Base-by-base conservation (phyloP, 75 land plant species). In the Pinus tabuliformis region DNA sequence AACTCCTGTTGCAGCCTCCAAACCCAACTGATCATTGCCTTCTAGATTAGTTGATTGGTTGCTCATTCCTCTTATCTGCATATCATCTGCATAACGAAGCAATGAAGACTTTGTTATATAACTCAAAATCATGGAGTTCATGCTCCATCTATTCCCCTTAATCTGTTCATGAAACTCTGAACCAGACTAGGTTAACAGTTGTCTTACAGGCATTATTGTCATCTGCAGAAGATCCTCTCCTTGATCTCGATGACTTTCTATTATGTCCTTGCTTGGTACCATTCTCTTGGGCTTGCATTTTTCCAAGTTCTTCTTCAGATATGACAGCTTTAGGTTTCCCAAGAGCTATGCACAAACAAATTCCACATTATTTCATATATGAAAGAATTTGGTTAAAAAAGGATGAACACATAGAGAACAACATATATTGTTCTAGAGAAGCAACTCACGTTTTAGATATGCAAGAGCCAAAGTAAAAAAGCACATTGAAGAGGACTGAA, bases 261-360 rank as follows among this genome's bases (percentile, higher is more conserved):
- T 66, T 20, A 56, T 79, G 26, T 71, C 83, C 20, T 62, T 77
- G 3, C 39, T 76, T 17, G 33, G 61, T 58, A 17, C 45, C 70
- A 66, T 8, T 26, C 33, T 52, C 63, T 17, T 49, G 64, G n/a
- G 79, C 68, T 33, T 81, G 57, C 57, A 37, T 59, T 45, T 76
- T 83, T 59, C 62, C 84, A 57, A 81, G 8, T 20, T 28, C 71
- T 77, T 84, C 80, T 60, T 84, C 74, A 2, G 85, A 78, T 7
- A 84, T 75, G 20, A 83, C 62, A 59, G 68, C 77, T 24, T 84
- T 77, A 70, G 79, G 85, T 62, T 83, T 78, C 36, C 86, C 85
- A 15, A 70, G 36, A 26, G 62, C 62, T 73, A 24, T 5, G 33
- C 75, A 56, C 21, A n/a, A 73, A 18, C 3, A 68, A 68, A 20